Percentiles rank a stretch among this genome's conserved stretches.
phyloP scores from a whole-genome alignment of 805 yeast genomes.

The Saccharomycopsis lassenensis region DNA sequence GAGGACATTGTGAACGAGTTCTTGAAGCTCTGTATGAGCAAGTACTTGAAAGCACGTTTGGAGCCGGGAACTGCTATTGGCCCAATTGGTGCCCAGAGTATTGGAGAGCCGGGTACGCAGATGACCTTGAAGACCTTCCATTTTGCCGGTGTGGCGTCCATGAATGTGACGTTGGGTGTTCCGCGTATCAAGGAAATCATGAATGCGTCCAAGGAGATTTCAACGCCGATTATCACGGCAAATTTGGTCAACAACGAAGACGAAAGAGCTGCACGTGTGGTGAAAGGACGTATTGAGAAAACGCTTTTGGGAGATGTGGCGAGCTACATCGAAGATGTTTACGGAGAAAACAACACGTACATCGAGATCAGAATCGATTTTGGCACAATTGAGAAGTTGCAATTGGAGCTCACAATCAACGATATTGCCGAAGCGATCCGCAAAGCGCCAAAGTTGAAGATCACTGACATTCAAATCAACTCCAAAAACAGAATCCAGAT shows the following conservation, averaged over 20 bases:
- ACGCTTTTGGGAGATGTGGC: constrained; percentile 81
- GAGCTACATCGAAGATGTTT: constrained; percentile 87
- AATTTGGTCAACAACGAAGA: constrained; percentile 86
- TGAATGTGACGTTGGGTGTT: constrained; percentile 98
- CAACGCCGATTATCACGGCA: constrained; percentile 95
- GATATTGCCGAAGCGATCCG: constrained; percentile 78
- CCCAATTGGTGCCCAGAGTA: constrained; percentile 97
- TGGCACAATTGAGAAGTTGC: constrained; percentile 77
- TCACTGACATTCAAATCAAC: constrained; percentile 59
- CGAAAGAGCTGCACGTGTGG: constrained; percentile 97
- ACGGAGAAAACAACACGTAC: constrained; percentile 65
- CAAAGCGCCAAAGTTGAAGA: constrained; percentile 82
- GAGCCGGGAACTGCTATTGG: constrained; percentile 99
- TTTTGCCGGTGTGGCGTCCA: constrained; percentile 98
- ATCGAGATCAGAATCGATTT: constrained; percentile 74
- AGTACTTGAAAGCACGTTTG: constrained; percentile 82
- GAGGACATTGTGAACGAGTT: constrained; percentile 49
- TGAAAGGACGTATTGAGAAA: constrained; percentile 93
- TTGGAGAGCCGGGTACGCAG: constrained; percentile 99
- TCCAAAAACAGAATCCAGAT: constrained; percentile 62
- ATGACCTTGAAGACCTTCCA: constrained; percentile 96
- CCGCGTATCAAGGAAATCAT: constrained; percentile 99
- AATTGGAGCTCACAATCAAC: constrained; percentile 77
- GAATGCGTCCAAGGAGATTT: constrained; percentile 89
- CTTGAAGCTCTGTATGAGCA: constrained; percentile 62